These are phyloP conservation scores for Pholiota adiposa DNA, from an alignment of 1,284 basidiomycete species.

Conservation along the genomic window DNA sequence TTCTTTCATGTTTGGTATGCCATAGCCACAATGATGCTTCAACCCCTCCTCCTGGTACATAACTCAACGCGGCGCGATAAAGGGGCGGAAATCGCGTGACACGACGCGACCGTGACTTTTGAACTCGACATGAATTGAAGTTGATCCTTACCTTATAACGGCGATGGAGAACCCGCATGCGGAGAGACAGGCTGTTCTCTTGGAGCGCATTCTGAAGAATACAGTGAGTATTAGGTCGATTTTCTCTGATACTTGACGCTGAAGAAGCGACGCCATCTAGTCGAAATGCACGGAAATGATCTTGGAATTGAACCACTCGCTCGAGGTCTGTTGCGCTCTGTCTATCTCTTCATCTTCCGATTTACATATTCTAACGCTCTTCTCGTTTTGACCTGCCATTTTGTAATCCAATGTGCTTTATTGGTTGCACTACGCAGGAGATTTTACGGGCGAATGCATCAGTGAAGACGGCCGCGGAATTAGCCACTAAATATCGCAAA, in stretches of 20 bases:
- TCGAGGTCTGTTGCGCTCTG: constrained; percentile 54
- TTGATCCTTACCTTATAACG: not conserved
- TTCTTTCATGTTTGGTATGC: not conserved
- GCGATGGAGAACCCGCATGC: constrained; percentile 91
- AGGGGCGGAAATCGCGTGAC: constrained; percentile 15
- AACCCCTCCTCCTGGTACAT: no score
- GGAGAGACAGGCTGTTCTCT: constrained; percentile 85
- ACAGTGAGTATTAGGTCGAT: constrained; percentile 58
- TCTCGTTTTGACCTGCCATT: not conserved
- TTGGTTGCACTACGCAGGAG: constrained; percentile 48
- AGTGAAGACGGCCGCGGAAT: constrained; percentile 76
- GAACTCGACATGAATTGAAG: not conserved
- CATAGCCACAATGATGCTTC: no score
- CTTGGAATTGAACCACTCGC: constrained; percentile 79
- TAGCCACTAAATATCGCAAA: constrained; percentile 81
- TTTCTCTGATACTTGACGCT: constrained; percentile 17
- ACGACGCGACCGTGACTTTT: constrained; percentile 16
- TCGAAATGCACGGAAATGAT: constrained; percentile 82
- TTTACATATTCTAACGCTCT: not conserved
- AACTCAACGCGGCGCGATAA: no score
- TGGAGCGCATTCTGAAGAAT: constrained; percentile 91
- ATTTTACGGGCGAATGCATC: constrained; percentile 72
- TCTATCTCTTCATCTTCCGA: not conserved
- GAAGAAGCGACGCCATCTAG: constrained; percentile 38
- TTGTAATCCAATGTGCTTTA: not conserved